Evolutionary conservation across 108 stramenopile species (phyloP).

Genomic region (Nannochloropsis salina): DNA sequence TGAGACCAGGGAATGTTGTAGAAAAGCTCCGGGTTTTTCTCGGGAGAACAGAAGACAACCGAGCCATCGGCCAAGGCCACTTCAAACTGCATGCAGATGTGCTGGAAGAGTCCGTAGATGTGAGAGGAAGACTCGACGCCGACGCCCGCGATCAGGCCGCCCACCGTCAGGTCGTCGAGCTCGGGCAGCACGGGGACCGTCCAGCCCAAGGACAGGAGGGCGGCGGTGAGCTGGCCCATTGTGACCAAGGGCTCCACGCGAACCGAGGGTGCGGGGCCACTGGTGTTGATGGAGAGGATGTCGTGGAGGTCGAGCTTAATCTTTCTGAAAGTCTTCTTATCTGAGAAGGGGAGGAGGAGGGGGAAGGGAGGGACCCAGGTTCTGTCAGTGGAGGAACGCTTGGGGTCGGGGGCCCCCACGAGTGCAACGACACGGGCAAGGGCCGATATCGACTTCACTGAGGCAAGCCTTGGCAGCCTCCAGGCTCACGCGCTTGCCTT

Average conservation of each 20-base stretch:
- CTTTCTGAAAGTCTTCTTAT: neutral
- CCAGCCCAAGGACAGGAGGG: conserved; percentile 38
- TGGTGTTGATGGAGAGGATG: conserved; percentile 17
- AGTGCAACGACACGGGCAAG: too few species aligned
- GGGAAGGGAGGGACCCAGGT: neutral
- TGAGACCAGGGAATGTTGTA: conserved; percentile 63
- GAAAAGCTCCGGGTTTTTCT: conserved; percentile 58
- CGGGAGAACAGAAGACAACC: conserved; percentile 53
- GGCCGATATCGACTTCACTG: too few species aligned
- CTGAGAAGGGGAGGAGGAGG: neutral
- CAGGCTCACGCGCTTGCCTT: neutral
- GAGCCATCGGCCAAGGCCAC: conserved; percentile 51
- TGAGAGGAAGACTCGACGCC: conserved; percentile 60
- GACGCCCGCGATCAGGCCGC: conserved; percentile 58
- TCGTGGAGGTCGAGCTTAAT: neutral
- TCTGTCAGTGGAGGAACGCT: too few species aligned
- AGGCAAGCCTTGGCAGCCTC: too few species aligned
- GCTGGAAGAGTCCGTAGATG: conserved; percentile 59
- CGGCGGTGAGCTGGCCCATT: conserved; percentile 34
- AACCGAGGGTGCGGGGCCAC: neutral
- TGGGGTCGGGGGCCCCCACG: too few species aligned
- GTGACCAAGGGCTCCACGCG: conserved; percentile 37
- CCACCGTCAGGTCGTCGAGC: conserved; percentile 62
- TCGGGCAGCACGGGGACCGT: conserved; percentile 52
- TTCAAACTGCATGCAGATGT: conserved; percentile 54